These are phyloP conservation scores for Bonnemaisonia californica DNA, from an alignment of 31 red algal species.

Conservation along the genomic window DNA sequence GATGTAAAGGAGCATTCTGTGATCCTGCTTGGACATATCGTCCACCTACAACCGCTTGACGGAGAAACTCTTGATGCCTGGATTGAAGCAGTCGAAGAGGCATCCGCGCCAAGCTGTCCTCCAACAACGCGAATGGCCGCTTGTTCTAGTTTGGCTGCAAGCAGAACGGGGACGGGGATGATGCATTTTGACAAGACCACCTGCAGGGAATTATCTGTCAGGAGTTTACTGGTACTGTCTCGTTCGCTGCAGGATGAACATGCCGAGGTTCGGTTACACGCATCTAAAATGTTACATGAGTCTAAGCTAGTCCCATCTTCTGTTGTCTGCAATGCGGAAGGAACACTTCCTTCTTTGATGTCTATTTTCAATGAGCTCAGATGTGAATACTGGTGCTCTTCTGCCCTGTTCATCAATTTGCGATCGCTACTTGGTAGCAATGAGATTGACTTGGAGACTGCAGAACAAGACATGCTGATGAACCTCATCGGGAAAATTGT, in stretches of 20 bases:
- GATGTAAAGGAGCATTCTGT: background rate
- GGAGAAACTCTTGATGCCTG: background rate
- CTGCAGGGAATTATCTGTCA: background rate
- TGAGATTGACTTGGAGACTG: background rate
- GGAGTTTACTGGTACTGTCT: background rate
- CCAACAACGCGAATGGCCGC: constrained; percentile 11
- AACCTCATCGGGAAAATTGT: background rate
- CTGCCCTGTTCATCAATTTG: background rate
- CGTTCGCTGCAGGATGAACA: constrained; percentile 14
- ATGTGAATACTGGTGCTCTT: background rate
- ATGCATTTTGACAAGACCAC: background rate
- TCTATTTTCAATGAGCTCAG: constrained; percentile 12
- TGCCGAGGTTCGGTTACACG: background rate
- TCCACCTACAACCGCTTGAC: background rate
- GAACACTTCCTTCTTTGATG: constrained; percentile 11
- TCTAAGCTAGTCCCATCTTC: background rate
- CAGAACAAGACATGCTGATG: constrained; percentile 1
- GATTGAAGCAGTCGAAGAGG: constrained; percentile 2
- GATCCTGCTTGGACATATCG: background rate
- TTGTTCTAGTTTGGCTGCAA: background rate
- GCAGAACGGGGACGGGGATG: background rate
- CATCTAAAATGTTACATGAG: background rate
- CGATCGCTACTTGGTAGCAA: background rate
- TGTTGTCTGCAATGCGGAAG: background rate
- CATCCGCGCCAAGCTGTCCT: background rate